Conservation (phyloP, 176 grass and related monocot species). For the Secale cereale region DNA sequence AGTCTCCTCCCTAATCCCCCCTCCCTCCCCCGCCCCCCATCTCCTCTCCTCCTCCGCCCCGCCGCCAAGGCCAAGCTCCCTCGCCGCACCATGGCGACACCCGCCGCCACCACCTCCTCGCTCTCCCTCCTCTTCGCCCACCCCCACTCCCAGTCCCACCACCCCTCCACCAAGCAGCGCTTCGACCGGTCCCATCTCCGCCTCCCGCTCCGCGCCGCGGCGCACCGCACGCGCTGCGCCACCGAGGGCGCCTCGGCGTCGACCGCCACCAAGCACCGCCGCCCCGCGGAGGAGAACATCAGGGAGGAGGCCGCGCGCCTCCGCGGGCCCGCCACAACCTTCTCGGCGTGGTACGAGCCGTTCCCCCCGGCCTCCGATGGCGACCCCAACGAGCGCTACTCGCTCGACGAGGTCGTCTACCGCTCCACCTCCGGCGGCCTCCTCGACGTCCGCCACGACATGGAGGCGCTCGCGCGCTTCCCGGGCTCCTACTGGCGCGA, state of each 20-base stretch:
- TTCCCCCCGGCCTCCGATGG: constrained; percentile 31
- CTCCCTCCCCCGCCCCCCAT: neutral
- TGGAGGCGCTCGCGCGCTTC: constrained; percentile 55
- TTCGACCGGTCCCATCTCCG: neutral
- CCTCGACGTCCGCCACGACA: constrained; percentile 63
- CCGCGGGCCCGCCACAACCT: constrained; percentile 13
- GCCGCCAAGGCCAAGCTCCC: constrained; percentile 19
- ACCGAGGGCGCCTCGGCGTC: constrained; percentile 25
- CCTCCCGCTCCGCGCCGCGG: neutral
- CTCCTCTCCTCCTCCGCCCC: constrained; percentile 4
- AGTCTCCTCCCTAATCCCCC: neutral
- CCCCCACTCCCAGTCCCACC: constrained; percentile 40
- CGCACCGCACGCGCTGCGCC: constrained; percentile 31
- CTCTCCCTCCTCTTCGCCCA: constrained; percentile 44
- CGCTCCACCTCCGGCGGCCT: constrained; percentile 61
- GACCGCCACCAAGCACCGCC: constrained; percentile 45
- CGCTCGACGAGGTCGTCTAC: constrained; percentile 70
- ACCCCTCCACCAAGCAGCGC: neutral
- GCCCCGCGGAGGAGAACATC: constrained; percentile 82
- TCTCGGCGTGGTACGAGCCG: constrained; percentile 53
- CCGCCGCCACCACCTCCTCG: constrained; percentile 29
- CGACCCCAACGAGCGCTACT: constrained; percentile 55
- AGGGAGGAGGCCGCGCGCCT: constrained; percentile 62
- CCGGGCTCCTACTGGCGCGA: constrained; percentile 67
- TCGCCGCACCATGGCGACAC: constrained; percentile 22